Base-by-base conservation (phyloP, 1,284 basidiomycete species). In the Heterobasidion parviporum region DNA sequence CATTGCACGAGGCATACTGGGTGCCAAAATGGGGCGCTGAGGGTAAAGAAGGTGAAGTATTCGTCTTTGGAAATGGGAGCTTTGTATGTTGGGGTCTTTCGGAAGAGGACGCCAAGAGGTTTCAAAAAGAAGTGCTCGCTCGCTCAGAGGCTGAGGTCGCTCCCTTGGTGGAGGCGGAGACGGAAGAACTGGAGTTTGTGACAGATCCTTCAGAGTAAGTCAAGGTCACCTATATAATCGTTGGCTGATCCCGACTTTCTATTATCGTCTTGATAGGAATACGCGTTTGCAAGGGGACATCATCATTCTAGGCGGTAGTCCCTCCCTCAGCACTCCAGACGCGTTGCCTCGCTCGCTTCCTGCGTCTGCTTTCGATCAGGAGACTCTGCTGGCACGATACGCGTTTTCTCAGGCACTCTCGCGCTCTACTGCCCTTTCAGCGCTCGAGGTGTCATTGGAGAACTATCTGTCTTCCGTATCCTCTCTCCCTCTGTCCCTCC, bases 161-260 rank as follows among this genome's bases (percentile, higher is more conserved):
- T 1, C 75, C 79, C 1, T 71, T 94, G 53, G 76, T 69, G 44
- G 89, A 90, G 54, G 75, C 82, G 33, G 92, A 95, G 74, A 89
- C 89, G 18, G 92, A 95, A 65, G 91, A 94, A 63, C 77, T 94
- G 41, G 92, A 95, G 66, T 95, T 94, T 71, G 89, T 93, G 8
- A 86, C 88, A 26, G 92, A 95, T 70, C 88, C 89, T 35, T 84
- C 75, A 56, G 90, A 94, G 88, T 92, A 69, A 69, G 85, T 78
- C 53, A 32, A 41, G 44, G 35, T 50, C 6, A 64, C 56, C 59
- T 64, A 45, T 52, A 50, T 62, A 54, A 55, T 35, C 20, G 50
- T 52, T 55, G 43, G 52, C 52, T 55, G 26, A 61, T 50, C 57
- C 33, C 15, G 5, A n/a, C 20, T 48, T 59, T 57, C 26, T 26